Percentiles rank a stretch among this genome's conserved stretches.
phyloP scores from a whole-genome alignment of 2,329 filamentous ascomycete genomes.

The Tolypocladium ophioglossoides region DNA sequence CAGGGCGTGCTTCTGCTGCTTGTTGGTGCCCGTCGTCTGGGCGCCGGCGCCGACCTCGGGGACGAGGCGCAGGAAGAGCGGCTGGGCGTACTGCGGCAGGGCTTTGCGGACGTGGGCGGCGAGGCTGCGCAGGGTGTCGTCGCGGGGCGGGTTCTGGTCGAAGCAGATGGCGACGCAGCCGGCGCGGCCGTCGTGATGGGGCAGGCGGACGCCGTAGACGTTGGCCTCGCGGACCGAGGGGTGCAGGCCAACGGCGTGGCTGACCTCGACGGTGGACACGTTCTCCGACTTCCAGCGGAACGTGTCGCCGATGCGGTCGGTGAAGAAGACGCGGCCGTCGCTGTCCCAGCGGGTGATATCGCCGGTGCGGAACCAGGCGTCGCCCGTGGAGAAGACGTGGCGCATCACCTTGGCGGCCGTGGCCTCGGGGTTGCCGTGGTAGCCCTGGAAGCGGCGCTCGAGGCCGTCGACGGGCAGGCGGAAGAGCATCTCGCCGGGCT shows the following conservation, averaged over 20 bases:
- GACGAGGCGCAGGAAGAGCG: slow-evolving; percentile 64
- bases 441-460: slow-evolving; percentile 63
- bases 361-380: slow-evolving; percentile 77
- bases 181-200: slow-evolving; percentile 72
- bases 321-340: slow-evolving; percentile 68
- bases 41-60: slow-evolving; percentile 40
- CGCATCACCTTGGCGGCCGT: slow-evolving; percentile 65
- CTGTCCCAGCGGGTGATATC: slow-evolving; percentile 63
- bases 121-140: slow-evolving; percentile 44
- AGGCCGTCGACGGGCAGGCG: slow-evolving; percentile 56
- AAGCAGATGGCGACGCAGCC: slow-evolving; percentile 67
- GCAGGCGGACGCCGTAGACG: slow-evolving; percentile 73
- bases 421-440: slow-evolving; percentile 63
- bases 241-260: slow-evolving; percentile 61
- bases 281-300: slow-evolving; percentile 80
- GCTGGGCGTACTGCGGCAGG: slow-evolving; percentile 65
- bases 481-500: slow-evolving; percentile 68
- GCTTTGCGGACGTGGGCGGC: slow-evolving; percentile 44
- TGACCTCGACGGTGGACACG: slow-evolving; percentile 72
- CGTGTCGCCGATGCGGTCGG: slow-evolving; percentile 69
- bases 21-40: slow-evolving; percentile 73
- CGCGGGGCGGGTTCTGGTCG: slow-evolving; percentile 31
- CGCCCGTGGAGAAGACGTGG: slow-evolving; percentile 62
- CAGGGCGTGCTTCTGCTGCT: slow-evolving; percentile 72
- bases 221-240: slow-evolving; percentile 64